Base-by-base conservation (phyloP, 2,329 filamentous ascomycete genomes). In the Amylocarpus encephaloides region DNA sequence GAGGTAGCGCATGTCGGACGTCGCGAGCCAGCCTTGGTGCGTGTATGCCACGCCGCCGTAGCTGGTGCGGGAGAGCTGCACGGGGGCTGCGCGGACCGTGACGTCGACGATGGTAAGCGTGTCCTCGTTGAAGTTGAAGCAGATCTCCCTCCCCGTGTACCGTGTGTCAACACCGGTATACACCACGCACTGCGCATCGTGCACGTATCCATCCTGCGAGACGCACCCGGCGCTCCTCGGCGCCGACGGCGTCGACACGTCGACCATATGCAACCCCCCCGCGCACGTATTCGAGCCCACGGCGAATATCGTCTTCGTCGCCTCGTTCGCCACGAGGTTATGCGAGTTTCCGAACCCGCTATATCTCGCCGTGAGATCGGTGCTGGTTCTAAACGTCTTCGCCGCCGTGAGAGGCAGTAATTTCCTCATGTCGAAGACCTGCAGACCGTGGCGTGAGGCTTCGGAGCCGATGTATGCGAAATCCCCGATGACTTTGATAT, bases 41-140 rank as follows among this genome's bases (percentile, higher is more conserved):
- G 42, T 32, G 30, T 43, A 43, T 43, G 22, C 33, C 13, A 29
- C 42, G 10, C 42, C 42, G 13, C 18, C 22, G 42, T 43, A 43
- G 6, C 26, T 15, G 7, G 42, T 43, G 6, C 26, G 22, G 9
- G 42, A 43, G n/a, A 43, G n/a, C n/a, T 30, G 12, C 18, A 32
- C 29, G 12, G 42, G 42, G 42, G 30, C 30, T 13, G 10, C 11
- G 12, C 30, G 26, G 42, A 30, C 29, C 22, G 42, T 43, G 13
- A 43, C 42, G 30, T 43, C 42, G 26, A 30, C 42, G 42, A 43
- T 43, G 13, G 42, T 30, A 16, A 43, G 42, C 26, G 42, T 30
- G 42, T 43, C 29, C 16, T 43, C 42, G 11, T 43, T 43, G 42
- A 30, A 43, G 22, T 15, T 29, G 15, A 30, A 43, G 16, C 42